These are phyloP conservation scores for Prunus salicina DNA, from an alignment of 306 rosid genomes.

Conservation along the genomic window DNA sequence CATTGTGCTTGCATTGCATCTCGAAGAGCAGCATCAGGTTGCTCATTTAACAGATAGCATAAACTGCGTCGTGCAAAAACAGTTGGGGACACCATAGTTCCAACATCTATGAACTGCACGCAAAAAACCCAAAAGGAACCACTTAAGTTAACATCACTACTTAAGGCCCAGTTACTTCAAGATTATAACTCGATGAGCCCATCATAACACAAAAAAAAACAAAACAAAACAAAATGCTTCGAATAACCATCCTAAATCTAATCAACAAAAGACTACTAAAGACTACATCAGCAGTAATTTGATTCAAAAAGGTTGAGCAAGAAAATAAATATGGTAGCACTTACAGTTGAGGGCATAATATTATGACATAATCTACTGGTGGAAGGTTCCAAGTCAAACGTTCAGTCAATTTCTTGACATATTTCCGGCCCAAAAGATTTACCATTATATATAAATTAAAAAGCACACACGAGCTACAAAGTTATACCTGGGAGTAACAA, in stretches of 20 bases:
- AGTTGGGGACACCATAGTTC: slow-evolving; percentile 92
- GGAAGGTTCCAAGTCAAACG: not conserved
- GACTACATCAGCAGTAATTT: not conserved
- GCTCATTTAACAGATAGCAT: slow-evolving; percentile 85
- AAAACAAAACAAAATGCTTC: not conserved
- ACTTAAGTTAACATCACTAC: not conserved
- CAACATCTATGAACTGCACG: slow-evolving; percentile 83
- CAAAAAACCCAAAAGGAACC: not conserved
- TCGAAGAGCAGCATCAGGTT: slow-evolving; percentile 90
- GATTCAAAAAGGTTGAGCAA: not conserved
- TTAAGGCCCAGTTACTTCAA: not conserved
- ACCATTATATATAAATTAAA: not conserved
- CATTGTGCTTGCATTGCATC: slow-evolving; percentile 99
- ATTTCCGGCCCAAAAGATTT: not conserved
- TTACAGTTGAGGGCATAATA: not conserved
- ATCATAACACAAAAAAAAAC: not conserved
- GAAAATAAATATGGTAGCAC: not conserved
- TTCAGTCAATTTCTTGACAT: not conserved
- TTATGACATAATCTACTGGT: not conserved
- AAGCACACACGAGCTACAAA: slow-evolving; percentile 13
- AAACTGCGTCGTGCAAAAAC: slow-evolving; percentile 95
- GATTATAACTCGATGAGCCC: not conserved
- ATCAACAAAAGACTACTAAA: not conserved
- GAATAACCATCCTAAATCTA: not conserved
- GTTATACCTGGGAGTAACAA: slow-evolving; percentile 85